phyloP scores from a whole-genome alignment of 2,329 filamentous ascomycete genomes.

The Cladobotryum mycophilum region DNA sequence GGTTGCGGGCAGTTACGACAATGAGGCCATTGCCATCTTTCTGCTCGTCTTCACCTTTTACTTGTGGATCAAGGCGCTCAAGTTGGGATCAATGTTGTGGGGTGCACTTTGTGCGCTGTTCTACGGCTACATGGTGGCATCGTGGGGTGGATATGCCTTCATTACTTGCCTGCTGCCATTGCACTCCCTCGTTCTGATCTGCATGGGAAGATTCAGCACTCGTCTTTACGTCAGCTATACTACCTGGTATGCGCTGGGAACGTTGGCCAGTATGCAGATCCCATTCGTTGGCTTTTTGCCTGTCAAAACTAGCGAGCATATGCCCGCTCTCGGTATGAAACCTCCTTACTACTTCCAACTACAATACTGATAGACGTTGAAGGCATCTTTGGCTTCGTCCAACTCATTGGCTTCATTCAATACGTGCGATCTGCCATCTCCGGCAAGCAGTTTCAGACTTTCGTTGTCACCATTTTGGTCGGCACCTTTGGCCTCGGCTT shows the following conservation, averaged over 20 bases:
- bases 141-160: slow-evolving; percentile 99
- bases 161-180: slow-evolving; percentile 96
- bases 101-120: slow-evolving; percentile 89
- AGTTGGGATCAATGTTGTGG: slow-evolving; percentile 95
- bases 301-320: slow-evolving; percentile 95
- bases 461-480: slow-evolving; percentile 71
- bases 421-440: slow-evolving; percentile 84
- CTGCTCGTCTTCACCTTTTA: slow-evolving; percentile 97
- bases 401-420: slow-evolving; percentile 87
- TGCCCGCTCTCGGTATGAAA: slow-evolving; percentile 80
- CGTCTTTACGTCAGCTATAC: slow-evolving; percentile 94
- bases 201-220: slow-evolving; percentile 94
- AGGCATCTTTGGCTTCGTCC: slow-evolving; percentile 94
- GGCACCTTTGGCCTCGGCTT: slow-evolving; percentile 68
- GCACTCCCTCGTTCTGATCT: slow-evolving; percentile 87
- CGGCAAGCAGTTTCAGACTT: slow-evolving; percentile 87
- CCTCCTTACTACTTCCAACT: slow-evolving; percentile 14
- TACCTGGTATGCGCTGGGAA: slow-evolving; percentile 95
- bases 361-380: slow-evolving; percentile 5
- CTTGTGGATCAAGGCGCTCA: slow-evolving; percentile 98
- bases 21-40: slow-evolving; percentile 99
- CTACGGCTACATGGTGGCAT: slow-evolving; percentile 99
- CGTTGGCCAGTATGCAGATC: slow-evolving; percentile 97
- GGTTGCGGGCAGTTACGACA: slow-evolving; percentile 97
- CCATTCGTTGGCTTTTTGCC: slow-evolving; percentile 97